Evolutionary conservation across 306 rosid genomes (phyloP).

Genomic region (Vigna radiata): DNA sequence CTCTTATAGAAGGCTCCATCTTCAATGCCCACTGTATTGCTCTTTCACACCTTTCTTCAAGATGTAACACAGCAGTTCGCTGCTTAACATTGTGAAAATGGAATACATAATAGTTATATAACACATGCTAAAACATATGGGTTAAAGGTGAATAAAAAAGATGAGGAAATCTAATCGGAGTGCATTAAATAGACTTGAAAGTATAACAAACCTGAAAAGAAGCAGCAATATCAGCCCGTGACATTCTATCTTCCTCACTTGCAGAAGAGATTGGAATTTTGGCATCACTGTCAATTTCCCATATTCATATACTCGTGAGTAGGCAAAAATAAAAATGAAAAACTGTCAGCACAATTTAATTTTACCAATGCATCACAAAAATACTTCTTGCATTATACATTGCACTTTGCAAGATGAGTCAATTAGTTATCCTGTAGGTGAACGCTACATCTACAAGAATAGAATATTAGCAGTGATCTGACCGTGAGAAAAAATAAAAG

Average conservation of each 20-base stretch:
- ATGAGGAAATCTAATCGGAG: constrained; percentile 10
- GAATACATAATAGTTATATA: constrained; percentile 4
- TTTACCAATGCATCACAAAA: constrained; percentile 8
- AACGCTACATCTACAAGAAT: background rate
- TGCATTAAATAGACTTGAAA: constrained; percentile 29
- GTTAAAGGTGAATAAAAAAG: constrained; percentile 11
- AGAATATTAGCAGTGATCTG: constrained; percentile 11
- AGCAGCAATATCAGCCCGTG: constrained; percentile 96
- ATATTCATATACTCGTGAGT: constrained; percentile 35
- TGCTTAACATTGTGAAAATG: constrained; percentile 41
- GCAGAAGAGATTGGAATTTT: constrained; percentile 78
- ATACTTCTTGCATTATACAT: constrained; percentile 18
- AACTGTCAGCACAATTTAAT: constrained; percentile 28
- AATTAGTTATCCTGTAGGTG: constrained; percentile 17
- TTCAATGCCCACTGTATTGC: constrained; percentile 94
- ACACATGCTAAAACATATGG: constrained; percentile 4
- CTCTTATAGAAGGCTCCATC: constrained; percentile 86
- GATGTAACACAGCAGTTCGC: constrained; percentile 92
- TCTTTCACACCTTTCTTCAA: constrained; percentile 92
- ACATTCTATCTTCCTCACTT: constrained; percentile 66
- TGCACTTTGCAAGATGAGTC: constrained; percentile 17
- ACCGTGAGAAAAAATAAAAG: background rate
- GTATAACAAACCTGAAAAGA: constrained; percentile 83
- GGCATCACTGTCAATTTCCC: constrained; percentile 66
- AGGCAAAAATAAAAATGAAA: constrained; percentile 12